Evolutionary conservation across 768 basidiomycete genomes (phyloP).

Genomic region (Lyophyllum semitale): DNA sequence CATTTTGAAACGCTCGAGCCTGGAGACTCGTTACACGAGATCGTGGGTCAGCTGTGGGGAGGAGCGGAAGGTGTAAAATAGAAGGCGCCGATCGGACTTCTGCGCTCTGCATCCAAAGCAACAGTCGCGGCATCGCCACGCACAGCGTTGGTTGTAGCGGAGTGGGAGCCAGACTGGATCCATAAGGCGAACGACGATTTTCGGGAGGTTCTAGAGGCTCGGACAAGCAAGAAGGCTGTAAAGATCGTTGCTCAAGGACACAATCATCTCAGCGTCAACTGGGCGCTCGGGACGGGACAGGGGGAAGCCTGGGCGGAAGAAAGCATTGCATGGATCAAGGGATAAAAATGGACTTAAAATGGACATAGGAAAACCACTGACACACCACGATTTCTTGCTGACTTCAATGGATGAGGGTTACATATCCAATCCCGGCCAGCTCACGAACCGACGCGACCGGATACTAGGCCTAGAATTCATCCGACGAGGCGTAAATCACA

Average conservation of each 20-base stretch:
- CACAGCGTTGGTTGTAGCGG: constrained; percentile 49
- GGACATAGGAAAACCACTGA: too few relatives aligned
- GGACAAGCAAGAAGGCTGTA: constrained; percentile 30
- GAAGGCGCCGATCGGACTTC: constrained; percentile 43
- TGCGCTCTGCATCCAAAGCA: constrained; percentile 34
- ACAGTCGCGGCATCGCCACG: constrained; percentile 44
- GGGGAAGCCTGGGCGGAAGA: constrained; percentile 66
- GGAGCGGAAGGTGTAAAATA: constrained; percentile 33
- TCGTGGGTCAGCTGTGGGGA: constrained; percentile 41
- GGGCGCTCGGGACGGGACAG: constrained; percentile 50
- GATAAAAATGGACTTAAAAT: too few relatives aligned
- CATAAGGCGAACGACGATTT: constrained; percentile 37
- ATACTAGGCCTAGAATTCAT: too few relatives aligned
- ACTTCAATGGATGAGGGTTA: too few relatives aligned
- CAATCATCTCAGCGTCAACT: constrained; percentile 63
- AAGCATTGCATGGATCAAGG: constrained; percentile 38
- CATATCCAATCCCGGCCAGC: too few relatives aligned
- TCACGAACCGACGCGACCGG: too few relatives aligned
- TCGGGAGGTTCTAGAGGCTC: constrained; percentile 36
- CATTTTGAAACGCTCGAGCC: constrained; percentile 27
- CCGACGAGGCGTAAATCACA: too few relatives aligned
- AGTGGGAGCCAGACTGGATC: constrained; percentile 54
- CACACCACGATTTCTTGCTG: too few relatives aligned
- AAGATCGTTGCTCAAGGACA: constrained; percentile 49
- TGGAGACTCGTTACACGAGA: constrained; percentile 24